These are phyloP conservation scores for Ogataea zsoltii DNA, from an alignment of 805 yeast genomes.

Conservation along the genomic window DNA sequence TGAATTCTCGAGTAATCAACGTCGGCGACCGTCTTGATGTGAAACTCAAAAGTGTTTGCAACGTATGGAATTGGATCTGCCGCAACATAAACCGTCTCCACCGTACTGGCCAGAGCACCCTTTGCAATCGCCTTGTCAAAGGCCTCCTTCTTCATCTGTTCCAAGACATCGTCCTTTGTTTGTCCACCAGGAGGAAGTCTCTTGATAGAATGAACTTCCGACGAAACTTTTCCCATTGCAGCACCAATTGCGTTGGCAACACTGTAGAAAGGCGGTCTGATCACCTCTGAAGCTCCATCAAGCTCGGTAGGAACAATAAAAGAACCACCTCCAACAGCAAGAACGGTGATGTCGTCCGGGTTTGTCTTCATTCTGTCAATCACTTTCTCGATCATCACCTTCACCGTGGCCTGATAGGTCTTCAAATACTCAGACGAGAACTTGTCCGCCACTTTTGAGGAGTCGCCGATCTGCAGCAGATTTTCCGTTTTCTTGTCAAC, in stretches of 20 bases:
- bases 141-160: slow-evolving; percentile 22
- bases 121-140: slow-evolving; percentile 21
- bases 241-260: slow-evolving; percentile 56
- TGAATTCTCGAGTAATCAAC: slow-evolving; percentile 37
- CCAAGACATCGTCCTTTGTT: slow-evolving; percentile 22
- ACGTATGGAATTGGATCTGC: slow-evolving; percentile 38
- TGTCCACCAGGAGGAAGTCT: slow-evolving; percentile 19
- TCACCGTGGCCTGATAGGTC: slow-evolving; percentile 13
- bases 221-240: slow-evolving; percentile 46
- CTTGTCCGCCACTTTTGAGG: slow-evolving; percentile 11
- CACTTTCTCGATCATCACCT: slow-evolving; percentile 37
- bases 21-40: slow-evolving; percentile 44
- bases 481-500: slow-evolving; percentile 32
- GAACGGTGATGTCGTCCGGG: slow-evolving; percentile 41
- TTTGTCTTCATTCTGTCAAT: slow-evolving; percentile 48
- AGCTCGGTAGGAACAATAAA: slow-evolving; percentile 40
- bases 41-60: slow-evolving; percentile 36
- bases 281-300: slow-evolving; percentile 43
- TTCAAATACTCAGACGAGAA: slow-evolving; percentile 7
- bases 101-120: slow-evolving; percentile 31
- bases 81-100: slow-evolving; percentile 28
- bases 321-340: slow-evolving; percentile 53
- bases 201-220: slow-evolving; percentile 24
- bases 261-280: slow-evolving; percentile 41
- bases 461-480: slow-evolving; percentile 29